phyloP scores from a whole-genome alignment of 228 moss, liverwort and hornwort genomes.

The Sphagnum fallax region DNA sequence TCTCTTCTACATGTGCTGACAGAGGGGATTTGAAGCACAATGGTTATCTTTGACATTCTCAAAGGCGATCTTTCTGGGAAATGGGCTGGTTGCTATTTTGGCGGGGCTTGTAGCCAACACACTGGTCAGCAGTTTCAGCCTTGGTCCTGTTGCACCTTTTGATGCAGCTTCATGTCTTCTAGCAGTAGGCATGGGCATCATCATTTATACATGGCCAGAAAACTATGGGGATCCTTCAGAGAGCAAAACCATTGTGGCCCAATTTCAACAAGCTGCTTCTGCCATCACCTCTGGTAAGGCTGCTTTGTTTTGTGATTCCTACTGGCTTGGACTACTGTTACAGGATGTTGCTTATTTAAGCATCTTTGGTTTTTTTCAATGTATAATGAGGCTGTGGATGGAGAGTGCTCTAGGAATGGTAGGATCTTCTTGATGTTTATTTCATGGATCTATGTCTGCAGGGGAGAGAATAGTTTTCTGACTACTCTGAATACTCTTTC shows the following conservation, averaged over 20 bases:
- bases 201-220: constrained; percentile 43
- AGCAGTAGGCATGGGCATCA: constrained; percentile 41
- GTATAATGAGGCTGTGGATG: too few relatives aligned
- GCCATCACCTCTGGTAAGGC: constrained; percentile 44
- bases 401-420: too few relatives aligned
- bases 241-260: constrained; percentile 29
- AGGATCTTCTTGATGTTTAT: too few relatives aligned
- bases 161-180: constrained; percentile 40
- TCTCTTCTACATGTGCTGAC: not conserved
- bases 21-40: constrained; percentile 48
- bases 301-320: not conserved
- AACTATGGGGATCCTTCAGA: constrained; percentile 51
- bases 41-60: constrained; percentile 55
- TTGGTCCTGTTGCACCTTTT: constrained; percentile 51
- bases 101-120: constrained; percentile 48
- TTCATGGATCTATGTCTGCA: too few relatives aligned
- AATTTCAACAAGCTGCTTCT: constrained; percentile 36
- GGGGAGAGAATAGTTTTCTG: too few relatives aligned
- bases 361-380: too few relatives aligned
- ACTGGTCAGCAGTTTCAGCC: constrained; percentile 23
- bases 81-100: constrained; percentile 44
- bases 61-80: constrained; percentile 54
- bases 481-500: too few relatives aligned
- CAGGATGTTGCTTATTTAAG: too few relatives aligned
- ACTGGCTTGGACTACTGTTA: not conserved